Base-by-base conservation (phyloP, 441 rosid genomes). In the Jatropha podagrica region DNA sequence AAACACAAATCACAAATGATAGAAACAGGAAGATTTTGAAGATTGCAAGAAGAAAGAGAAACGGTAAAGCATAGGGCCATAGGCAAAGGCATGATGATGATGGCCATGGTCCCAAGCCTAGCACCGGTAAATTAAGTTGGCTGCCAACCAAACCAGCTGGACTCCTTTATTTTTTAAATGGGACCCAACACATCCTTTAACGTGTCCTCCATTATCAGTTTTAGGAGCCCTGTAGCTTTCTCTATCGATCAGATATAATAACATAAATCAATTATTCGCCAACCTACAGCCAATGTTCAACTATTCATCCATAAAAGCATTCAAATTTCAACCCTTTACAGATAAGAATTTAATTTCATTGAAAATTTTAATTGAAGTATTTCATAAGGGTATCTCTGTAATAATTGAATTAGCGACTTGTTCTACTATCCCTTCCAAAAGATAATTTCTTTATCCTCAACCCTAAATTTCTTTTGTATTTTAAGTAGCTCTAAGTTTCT, bases 111-210 rank as follows among this genome's bases (percentile, higher is more conserved):
- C 32, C 32, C 32, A 32, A 32, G 32, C 8, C 42, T 56, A 63
- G 40, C 74, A 11, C 32, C 40, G 73, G 72, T 32, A 0, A 32
- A 1, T 32, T 1, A 51, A 69, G 17, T 51, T 51, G 72, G 60
- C 17, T 48, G 32, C 61, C 61, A 52, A 32, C 26, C 23, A 51
- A 17, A 69, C 72, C 52, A 52, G 61, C 46, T 69, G 72, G 72
- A 60, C 56, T 69, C 20, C 46, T 44, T 41, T 5, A 69, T 32
- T 32, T 1, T 32, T 27, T 32, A 52, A 55, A 40, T 32, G 73
- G 63, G 42, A 58, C 26, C 6, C 37, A 42, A 27, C 49, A 61
- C 23, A 54, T 69, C 48, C 27, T 17, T 69, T 32, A 32, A 32
- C 32, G 32, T 52, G 4, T 20, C 73, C 62, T 20, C 73, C 62